These are phyloP conservation scores for Nitzschia palea DNA, from an alignment of 108 stramenopile genomes.

Conservation along the genomic window DNA sequence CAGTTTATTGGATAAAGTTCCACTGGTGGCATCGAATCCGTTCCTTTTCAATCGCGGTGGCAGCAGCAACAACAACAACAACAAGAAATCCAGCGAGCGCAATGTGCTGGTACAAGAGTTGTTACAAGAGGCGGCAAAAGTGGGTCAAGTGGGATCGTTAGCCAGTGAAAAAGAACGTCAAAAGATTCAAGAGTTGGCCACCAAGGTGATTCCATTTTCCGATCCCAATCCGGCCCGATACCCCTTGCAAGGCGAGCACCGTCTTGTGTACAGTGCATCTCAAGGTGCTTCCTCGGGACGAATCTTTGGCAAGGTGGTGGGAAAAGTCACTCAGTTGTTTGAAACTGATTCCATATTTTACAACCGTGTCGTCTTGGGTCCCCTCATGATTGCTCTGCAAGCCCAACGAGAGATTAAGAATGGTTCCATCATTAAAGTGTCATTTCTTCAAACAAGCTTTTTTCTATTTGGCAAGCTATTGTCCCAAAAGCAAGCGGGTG, in stretches of 20 bases:
- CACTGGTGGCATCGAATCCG: not conserved
- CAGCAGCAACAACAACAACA: no score
- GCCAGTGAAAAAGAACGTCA: conserved; percentile 41
- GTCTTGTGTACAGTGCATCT: conserved; percentile 44
- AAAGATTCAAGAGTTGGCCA: conserved; percentile 22
- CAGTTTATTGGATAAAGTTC: not conserved
- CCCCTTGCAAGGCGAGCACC: conserved; percentile 39
- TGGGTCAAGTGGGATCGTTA: conserved; percentile 46
- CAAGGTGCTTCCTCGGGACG: conserved; percentile 45
- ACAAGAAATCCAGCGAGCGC: not conserved
- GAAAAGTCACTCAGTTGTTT: conserved; percentile 52
- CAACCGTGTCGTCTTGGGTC: conserved; percentile 54
- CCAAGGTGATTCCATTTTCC: conserved; percentile 3
- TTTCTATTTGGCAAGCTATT: conserved; percentile 43
- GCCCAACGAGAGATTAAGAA: conserved; percentile 43
- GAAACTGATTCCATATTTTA: conserved; percentile 39
- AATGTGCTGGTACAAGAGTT: conserved; percentile 19
- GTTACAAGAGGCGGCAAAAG: conserved; percentile 11
- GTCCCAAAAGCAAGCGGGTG: conserved; percentile 19
- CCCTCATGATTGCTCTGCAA: conserved; percentile 36
- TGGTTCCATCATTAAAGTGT: conserved; percentile 37
- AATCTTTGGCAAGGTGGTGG: conserved; percentile 40
- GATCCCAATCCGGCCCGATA: conserved; percentile 23
- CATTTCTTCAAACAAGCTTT: conserved; percentile 42
- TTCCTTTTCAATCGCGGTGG: not conserved